phyloP scores from a whole-genome alignment of 768 basidiomycete species.

The Xanthoconium stramineum region DNA sequence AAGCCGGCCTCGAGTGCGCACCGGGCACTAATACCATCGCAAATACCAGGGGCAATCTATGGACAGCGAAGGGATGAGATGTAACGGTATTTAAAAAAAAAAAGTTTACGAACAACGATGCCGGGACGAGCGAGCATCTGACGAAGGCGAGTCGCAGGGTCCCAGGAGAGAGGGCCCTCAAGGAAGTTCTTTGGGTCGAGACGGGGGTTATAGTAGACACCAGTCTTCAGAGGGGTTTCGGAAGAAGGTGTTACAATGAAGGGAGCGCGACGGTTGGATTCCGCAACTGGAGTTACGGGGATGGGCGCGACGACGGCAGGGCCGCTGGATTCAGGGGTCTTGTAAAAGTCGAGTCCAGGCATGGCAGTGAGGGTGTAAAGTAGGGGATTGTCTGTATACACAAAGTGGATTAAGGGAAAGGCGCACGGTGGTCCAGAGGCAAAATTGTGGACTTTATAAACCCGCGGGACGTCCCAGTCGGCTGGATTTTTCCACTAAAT shows the following conservation, averaged over 20 bases:
- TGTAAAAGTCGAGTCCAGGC: slow-evolving; percentile 36
- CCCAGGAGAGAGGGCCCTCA: slow-evolving; percentile 63
- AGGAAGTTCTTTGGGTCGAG: slow-evolving; percentile 67
- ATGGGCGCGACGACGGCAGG: background rate
- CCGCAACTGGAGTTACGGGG: slow-evolving; percentile 6
- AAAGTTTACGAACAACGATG: slow-evolving; percentile 56
- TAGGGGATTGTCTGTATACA: slow-evolving; percentile 17
- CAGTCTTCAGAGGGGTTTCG: slow-evolving; percentile 9
- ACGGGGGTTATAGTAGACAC: slow-evolving; percentile 61
- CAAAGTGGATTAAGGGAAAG: slow-evolving; percentile 18
- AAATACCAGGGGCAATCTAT: slow-evolving; percentile 74
- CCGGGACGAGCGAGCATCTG: slow-evolving; percentile 70
- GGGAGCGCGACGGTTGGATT: background rate
- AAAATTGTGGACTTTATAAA: slow-evolving; percentile 21
- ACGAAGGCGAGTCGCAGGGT: slow-evolving; percentile 69
- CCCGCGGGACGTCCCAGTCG: slow-evolving; percentile 5
- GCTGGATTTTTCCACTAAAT: slow-evolving; percentile 11
- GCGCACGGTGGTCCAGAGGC: background rate
- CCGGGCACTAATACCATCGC: slow-evolving; percentile 76
- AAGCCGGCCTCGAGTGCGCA: slow-evolving; percentile 81
- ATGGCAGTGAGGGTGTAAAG: slow-evolving; percentile 18
- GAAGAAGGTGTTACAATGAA: slow-evolving; percentile 8
- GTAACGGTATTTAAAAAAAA: background rate
- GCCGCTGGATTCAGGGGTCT: slow-evolving; percentile 4
- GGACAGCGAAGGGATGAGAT: background rate